These are phyloP conservation scores for Aleurites moluccanus DNA, from an alignment of 441 rosid species.

Conservation along the genomic window DNA sequence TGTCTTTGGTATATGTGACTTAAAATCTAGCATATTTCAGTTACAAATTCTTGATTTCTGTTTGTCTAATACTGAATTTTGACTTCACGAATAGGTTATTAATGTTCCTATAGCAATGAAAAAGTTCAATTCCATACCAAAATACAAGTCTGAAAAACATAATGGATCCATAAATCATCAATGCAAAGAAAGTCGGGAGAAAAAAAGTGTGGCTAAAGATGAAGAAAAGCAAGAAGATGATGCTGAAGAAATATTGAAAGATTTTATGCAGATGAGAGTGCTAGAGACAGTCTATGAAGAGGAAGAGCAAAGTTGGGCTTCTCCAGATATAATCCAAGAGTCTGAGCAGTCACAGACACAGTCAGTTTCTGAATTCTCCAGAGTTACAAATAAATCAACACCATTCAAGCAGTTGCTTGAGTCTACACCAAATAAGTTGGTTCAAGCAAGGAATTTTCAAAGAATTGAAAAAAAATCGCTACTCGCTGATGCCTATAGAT, in stretches of 20 bases:
- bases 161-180: background rate
- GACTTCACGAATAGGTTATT: conserved; percentile 10
- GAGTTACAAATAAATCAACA: conserved; percentile 12
- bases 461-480: conserved; percentile 21
- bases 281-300: conserved; percentile 34
- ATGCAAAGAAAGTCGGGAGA: conserved; percentile 15
- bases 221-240: conserved; percentile 9
- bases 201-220: background rate
- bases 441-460: conserved; percentile 20
- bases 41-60: background rate
- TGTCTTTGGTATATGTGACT: background rate
- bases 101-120: conserved; percentile 28
- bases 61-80: background rate
- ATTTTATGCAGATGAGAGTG: conserved; percentile 32
- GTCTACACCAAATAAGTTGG: conserved; percentile 22
- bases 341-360: conserved; percentile 16
- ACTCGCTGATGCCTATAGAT: conserved; percentile 6
- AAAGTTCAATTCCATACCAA: conserved; percentile 1
- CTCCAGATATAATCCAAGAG: conserved; percentile 16
- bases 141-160: conserved; percentile 18
- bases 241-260: conserved; percentile 25
- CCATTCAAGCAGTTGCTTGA: conserved; percentile 25
- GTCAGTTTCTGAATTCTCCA: background rate
- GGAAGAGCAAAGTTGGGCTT: conserved; percentile 30
- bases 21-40: too few species aligned